Evolutionary conservation across 495 filamentous ascomycete species (phyloP), one percentile per base, ranked within the genome.

Genomic region (Aspergillus egyptiacus): DNA sequence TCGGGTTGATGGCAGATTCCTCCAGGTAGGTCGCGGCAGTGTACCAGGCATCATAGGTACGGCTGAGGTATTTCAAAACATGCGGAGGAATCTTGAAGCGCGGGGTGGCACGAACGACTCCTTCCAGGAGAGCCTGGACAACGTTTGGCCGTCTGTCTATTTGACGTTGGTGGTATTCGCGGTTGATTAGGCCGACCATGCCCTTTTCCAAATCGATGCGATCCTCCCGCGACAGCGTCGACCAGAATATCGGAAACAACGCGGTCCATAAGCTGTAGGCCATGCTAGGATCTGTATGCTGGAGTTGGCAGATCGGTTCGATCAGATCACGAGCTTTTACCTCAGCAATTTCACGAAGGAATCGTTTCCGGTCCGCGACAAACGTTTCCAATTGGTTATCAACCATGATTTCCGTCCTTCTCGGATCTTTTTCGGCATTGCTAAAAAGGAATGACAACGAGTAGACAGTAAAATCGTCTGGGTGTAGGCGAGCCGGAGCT

Each of bases 11-110:
- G 1, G 87, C 87, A 31, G 80, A 78, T 40, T 91, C 86, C 59
- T 99, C 94, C 43, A 97, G 75, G 52, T 89, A 85, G 18, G 78
- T 80, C 0, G 91, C 74, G 18, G 87, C 87, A 28, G 87, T 91
- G 59, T 97, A 97, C 94, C 94, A 97, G 3, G 83, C 89, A 68
- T 96, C 89, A 57, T 91, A 97, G 0, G 87, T 93, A 59, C 83
- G 85, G 17, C 86, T 89, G 11, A 91, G 77, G 58, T 89, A 96
- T 58, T 97, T 97, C 72, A 97, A 79, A 36, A 96, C 86, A 64
- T 97, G 94, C 1, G 91, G 87, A 13, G 94, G 94, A 35, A 99
- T 81, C 65, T 89, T 95, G 68, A 90, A 89, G 24, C 84, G 78
- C 2, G 94, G 93, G 60, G 74, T 84, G 9, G 89, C 79, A 46